phyloP scores from a whole-genome alignment of 257 asterid genomes.

The Osmanthus fragrans region DNA sequence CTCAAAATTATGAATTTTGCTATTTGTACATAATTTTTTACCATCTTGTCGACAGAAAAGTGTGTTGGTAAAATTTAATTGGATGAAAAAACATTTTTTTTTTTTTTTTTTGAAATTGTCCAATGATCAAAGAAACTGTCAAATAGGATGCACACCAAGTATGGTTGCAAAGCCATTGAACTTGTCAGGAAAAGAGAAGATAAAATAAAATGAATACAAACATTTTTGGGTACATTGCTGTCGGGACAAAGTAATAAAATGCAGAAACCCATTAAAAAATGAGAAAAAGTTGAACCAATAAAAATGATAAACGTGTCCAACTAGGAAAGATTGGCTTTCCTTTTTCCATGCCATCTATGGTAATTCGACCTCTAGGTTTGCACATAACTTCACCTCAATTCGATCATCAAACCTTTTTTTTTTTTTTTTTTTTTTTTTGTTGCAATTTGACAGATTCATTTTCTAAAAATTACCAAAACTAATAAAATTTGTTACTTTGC shows the following conservation, averaged over 20 bases:
- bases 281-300: neutral
- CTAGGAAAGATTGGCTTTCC: no score
- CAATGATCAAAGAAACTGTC: no score
- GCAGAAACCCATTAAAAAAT: neutral
- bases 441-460: neutral
- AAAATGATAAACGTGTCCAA: neutral
- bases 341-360: no score
- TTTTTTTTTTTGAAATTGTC: no score
- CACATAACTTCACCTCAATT: neutral
- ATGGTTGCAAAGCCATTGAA: neutral
- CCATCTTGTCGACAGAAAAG: no score
- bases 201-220: neutral
- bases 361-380: no score
- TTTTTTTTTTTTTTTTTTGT: neutral
- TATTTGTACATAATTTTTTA: no score
- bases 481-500: no score
- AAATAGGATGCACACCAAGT: no score
- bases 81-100: no score
- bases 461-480: no score
- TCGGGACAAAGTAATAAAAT: neutral
- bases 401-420: neutral
- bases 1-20: neutral
- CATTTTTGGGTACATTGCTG: neutral
- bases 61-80: no score
- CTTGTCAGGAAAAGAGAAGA: neutral